Conservation (phyloP, 495 filamentous ascomycete species). For the Annulohypoxylon bovei region DNA sequence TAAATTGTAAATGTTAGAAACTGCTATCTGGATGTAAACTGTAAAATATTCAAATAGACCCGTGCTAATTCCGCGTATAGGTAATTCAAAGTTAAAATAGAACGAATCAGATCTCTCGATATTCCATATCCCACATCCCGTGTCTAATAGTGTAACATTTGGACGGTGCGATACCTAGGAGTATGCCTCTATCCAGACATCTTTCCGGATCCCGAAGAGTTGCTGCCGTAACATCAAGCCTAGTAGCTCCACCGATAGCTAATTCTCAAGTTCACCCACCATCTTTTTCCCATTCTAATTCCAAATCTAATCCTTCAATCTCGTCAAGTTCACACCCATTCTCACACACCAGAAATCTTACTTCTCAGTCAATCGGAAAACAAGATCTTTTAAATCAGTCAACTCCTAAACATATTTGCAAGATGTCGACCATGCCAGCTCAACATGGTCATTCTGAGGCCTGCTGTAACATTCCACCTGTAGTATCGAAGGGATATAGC, state of each 20-base stretch:
- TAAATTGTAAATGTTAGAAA: not conserved
- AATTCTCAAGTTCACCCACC: conserved; percentile 9
- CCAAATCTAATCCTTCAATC: conserved; percentile 11
- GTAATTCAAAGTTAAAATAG: not conserved
- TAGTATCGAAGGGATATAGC: conserved; percentile 68
- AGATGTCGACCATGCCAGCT: conserved; percentile 62
- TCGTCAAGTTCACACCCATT: not conserved
- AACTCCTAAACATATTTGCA: conserved; percentile 42
- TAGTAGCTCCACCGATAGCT: conserved; percentile 18
- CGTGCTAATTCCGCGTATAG: not conserved
- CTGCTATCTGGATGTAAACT: not conserved
- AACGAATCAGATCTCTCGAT: not conserved
- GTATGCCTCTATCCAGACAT: conserved; percentile 35
- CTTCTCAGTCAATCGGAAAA: conserved; percentile 12
- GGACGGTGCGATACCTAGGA: not conserved
- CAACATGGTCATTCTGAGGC: conserved; percentile 67
- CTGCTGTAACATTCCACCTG: conserved; percentile 78
- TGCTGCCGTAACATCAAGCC: conserved; percentile 24
- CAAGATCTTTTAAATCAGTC: conserved; percentile 13
- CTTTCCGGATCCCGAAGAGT: conserved; percentile 40
- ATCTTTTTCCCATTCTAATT: conserved; percentile 19
- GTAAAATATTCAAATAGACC: not conserved
- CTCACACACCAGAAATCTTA: conserved; percentile 1
- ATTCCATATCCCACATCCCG: not conserved
- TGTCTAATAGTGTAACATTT: not conserved